Conservation (phyloP, 331 rosid species). For the Dryas integrifolia region DNA sequence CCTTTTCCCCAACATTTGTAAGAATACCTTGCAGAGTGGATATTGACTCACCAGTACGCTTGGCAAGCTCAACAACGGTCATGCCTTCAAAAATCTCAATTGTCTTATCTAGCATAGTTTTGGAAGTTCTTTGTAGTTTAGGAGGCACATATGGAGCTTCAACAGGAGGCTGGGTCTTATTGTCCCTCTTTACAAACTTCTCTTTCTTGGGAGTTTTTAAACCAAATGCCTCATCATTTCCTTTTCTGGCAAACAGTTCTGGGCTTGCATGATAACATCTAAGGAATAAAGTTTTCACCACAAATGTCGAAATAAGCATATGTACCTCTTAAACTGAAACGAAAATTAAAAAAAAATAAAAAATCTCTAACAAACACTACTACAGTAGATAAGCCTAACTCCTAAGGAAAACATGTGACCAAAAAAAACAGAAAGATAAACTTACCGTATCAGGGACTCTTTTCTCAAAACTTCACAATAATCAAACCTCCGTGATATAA, state of each 20-base stretch:
- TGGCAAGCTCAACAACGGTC: conserved; percentile 76
- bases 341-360: neutral
- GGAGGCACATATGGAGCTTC: conserved; percentile 73
- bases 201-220: conserved; percentile 57
- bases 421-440: conserved; percentile 3
- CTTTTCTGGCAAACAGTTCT: conserved; percentile 47
- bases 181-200: conserved; percentile 55
- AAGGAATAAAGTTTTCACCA: conserved; percentile 4
- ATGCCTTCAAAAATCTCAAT: conserved; percentile 91
- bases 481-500: conserved; percentile 22
- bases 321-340: neutral
- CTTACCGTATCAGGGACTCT: conserved; percentile 56
- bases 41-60: conserved; percentile 62
- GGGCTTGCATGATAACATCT: conserved; percentile 72
- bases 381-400: neutral
- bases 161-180: conserved; percentile 61
- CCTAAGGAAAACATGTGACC: neutral
- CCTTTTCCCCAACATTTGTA: conserved; percentile 71
- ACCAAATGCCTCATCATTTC: conserved; percentile 45
- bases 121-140: conserved; percentile 41
- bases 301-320: neutral
- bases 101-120: conserved; percentile 51
- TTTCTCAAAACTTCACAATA: conserved; percentile 32
- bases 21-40: conserved; percentile 66
- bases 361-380: neutral